These are phyloP conservation scores for Pelargonium fulgidum DNA, from an alignment of 441 rosid species.

Conservation along the genomic window DNA sequence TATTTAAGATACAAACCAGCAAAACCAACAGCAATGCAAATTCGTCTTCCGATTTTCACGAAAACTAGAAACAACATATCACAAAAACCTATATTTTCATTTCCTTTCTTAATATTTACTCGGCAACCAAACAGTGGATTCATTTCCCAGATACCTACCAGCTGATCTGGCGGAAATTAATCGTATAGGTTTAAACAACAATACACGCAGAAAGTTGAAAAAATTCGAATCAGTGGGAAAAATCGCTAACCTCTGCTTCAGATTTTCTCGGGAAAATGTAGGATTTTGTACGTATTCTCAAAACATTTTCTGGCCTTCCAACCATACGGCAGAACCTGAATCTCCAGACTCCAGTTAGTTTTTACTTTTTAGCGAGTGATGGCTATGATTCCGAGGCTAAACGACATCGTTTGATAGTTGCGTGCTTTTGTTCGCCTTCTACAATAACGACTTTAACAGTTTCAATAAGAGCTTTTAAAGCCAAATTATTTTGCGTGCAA, in stretches of 20 bases:
- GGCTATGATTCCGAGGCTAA: background rate
- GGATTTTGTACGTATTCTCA: background rate
- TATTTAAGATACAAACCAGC: background rate
- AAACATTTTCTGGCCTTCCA: background rate
- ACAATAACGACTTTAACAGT: too few relatives aligned
- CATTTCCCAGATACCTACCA: background rate
- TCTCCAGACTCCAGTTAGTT: background rate
- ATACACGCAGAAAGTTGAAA: too few relatives aligned
- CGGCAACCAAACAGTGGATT: slow-evolving; percentile 4
- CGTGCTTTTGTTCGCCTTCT: background rate
- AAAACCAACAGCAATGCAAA: background rate
- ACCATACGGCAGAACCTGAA: background rate
- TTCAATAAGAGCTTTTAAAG: too few relatives aligned
- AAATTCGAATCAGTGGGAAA: background rate
- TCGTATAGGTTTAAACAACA: too few relatives aligned
- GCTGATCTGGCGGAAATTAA: too few relatives aligned
- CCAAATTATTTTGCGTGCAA: too few relatives aligned
- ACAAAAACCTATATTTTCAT: background rate
- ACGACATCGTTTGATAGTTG: background rate
- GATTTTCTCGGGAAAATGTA: background rate
- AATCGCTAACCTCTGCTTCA: background rate
- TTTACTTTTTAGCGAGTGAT: background rate
- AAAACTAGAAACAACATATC: background rate
- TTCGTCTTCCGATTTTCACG: background rate
- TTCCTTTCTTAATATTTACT: background rate